phyloP scores from a whole-genome alignment of 495 filamentous ascomycete genomes.

The Mytilinidion resinicola region DNA sequence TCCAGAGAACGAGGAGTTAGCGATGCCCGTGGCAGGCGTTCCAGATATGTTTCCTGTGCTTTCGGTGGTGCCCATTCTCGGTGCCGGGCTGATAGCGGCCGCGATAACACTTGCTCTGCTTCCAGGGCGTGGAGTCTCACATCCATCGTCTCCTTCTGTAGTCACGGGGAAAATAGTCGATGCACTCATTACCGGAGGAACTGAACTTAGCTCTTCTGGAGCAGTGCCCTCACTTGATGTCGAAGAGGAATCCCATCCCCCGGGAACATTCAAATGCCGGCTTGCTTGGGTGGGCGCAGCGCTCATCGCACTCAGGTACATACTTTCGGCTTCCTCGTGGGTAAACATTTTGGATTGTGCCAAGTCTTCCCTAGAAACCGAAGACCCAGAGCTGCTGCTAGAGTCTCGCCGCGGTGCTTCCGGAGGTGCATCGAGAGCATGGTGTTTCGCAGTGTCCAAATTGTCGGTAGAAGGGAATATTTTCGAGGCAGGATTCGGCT shows the following conservation, averaged over 20 bases:
- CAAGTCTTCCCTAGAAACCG: constrained; percentile 36
- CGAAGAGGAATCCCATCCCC: constrained; percentile 30
- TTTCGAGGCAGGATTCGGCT: not conserved
- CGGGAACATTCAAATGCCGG: constrained; percentile 25
- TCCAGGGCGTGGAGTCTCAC: constrained; percentile 27
- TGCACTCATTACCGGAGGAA: constrained; percentile 16
- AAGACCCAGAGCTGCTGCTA: not conserved
- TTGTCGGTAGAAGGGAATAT: constrained; percentile 8
- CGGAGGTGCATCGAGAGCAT: not conserved
- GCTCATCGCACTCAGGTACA: constrained; percentile 83
- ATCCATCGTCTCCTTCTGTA: constrained; percentile 19
- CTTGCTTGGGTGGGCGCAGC: constrained; percentile 10
- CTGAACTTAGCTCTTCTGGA: constrained; percentile 8
- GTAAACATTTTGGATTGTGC: constrained; percentile 72
- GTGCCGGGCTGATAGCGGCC: not conserved
- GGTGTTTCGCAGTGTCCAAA: constrained; percentile 10
- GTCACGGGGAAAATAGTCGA: constrained; percentile 9
- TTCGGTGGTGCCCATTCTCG: not conserved
- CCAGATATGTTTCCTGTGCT: not conserved
- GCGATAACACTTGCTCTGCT: constrained; percentile 17
- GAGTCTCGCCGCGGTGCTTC: not conserved
- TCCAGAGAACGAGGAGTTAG: not conserved
- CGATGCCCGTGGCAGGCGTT: not conserved
- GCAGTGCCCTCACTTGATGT: constrained; percentile 17
- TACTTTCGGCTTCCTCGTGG: constrained; percentile 87